Evolutionary conservation across 208 protist genomes (phyloP), one percentile per base, ranked within the genome.

Genomic region (Crithidia expoeki): DNA sequence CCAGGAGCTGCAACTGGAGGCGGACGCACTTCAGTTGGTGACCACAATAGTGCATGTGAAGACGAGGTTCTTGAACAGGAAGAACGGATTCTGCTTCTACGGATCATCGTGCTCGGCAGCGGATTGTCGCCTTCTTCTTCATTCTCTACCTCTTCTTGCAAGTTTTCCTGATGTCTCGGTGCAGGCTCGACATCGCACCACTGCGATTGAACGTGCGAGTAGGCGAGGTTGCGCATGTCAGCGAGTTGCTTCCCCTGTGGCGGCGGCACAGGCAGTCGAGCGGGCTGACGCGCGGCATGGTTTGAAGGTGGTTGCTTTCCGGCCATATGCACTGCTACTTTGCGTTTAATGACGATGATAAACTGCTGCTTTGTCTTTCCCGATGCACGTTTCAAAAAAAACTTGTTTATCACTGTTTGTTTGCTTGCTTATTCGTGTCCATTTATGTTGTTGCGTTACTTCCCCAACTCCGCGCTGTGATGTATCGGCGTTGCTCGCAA

Each of bases 181-280:
- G 42, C 4, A 4, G 42, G 42, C 16, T 47, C 16, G 4, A 69
- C 79, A 7, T 58, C 62, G 0, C 23, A 34, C 84, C 84, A 90
- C 56, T 90, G 84, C 12, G 84, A 81, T 51, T 90, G 84, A 0
- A 67, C 67, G 63, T 90, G 84, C 4, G 78, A 83, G 84, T 87
- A 90, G 72, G 23, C 27, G 49, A 61, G 86, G 62, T 72, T 46
- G 10, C 84, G 74, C 60, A 85, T 47, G 21, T 62, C 19, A 5
- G 46, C 62, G 57, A 52, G 73, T 47, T 76, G 69, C 14, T 65
- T 65, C 83, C 79, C 82, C 52, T 88, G 83, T 55, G 78, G 78
- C 57, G 83, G 83, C 36, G 74, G 55, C 2, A 46, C 46, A 30
- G 49, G 53, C 53, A 11, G 12, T 21, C 16, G 33, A 17, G 42